These are phyloP conservation scores for Trichosporon inkin DNA, from an alignment of 1,284 basidiomycete genomes.

Conservation along the genomic window DNA sequence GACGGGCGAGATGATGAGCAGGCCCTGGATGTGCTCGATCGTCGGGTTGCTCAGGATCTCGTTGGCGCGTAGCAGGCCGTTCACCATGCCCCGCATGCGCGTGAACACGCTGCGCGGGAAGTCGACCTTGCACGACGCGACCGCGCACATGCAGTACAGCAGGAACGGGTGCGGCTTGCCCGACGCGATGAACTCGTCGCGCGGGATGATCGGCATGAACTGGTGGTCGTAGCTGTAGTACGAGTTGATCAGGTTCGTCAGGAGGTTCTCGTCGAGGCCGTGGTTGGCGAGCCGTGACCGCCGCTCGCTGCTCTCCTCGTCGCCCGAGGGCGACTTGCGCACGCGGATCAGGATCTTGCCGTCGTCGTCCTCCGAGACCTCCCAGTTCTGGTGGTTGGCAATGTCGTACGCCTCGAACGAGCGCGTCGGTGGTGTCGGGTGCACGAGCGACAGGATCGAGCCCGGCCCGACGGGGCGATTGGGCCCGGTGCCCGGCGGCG, in stretches of 20 bases:
- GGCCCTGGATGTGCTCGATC: slow-evolving; percentile 80
- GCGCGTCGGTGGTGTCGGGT: slow-evolving; percentile 76
- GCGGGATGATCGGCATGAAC: slow-evolving; percentile 80
- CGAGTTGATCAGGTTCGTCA: slow-evolving; percentile 79
- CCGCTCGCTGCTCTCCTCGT: slow-evolving; percentile 1
- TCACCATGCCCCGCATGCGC: slow-evolving; percentile 75
- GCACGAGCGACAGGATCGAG: slow-evolving; percentile 73
- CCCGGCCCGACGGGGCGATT: neutral
- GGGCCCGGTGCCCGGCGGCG: neutral
- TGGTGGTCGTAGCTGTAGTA: slow-evolving; percentile 83
- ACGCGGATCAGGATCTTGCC: slow-evolving; percentile 83
- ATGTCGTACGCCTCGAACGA: slow-evolving; percentile 83
- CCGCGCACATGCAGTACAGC: slow-evolving; percentile 86
- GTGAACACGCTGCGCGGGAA: slow-evolving; percentile 79
- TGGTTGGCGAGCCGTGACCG: slow-evolving; percentile 27
- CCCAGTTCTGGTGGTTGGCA: slow-evolving; percentile 76
- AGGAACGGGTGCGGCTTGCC: slow-evolving; percentile 56
- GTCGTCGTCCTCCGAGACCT: slow-evolving; percentile 70
- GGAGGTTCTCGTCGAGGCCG: slow-evolving; percentile 61
- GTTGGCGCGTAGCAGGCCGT: slow-evolving; percentile 77
- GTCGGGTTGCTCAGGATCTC: slow-evolving; percentile 84
- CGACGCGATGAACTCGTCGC: slow-evolving; percentile 71
- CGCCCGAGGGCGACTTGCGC: slow-evolving; percentile 12
- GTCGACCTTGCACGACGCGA: slow-evolving; percentile 78
- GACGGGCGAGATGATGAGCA: slow-evolving; percentile 58